Evolutionary conservation across 1,284 basidiomycete genomes (phyloP), one percentile per base, ranked within the genome.

Genomic region (Ustilago bromivora): DNA sequence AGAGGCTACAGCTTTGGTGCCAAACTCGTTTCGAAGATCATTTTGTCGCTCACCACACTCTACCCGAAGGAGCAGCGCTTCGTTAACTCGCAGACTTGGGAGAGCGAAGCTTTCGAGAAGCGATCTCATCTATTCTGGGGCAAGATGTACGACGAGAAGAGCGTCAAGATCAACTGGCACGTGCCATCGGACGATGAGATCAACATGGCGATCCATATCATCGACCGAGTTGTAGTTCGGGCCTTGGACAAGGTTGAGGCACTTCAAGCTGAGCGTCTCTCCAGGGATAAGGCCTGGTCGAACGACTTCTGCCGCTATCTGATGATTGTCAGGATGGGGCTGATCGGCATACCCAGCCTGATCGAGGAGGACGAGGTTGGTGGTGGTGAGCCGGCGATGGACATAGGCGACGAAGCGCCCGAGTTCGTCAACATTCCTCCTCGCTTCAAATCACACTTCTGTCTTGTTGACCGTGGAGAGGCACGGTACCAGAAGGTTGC

Each of bases 251-350:
- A 89, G 61, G 88, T 98, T 1, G 92, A 95, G 57, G 78, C 79
- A 6, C 88, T 96, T 15, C 68, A 68, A 38, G 55, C 54, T 12
- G 78, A 78, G 2, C 61, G 62, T 10, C 65, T 64, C 5, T 28
- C 66, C 4, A 54, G 66, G 15, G 67, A 67, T 52, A 81, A 78
- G 59, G 88, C 91, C 19, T 91, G 92, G 88, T 91, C 93, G 36
- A 98, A 97, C 85, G 95, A 98, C 86, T 97, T 98, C 85, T 98
- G 96, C 87, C 91, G 96, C 89, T 92, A 88, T 70, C 89, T 88
- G 28, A 88, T 84, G 69, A 82, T 82, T 64, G 86, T 90, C 31
- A 89, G 91, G 69, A 90, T 92, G 17, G 88, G 91, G 4, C 93
- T 93, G 90, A 89, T 88, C 36, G 93, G 93, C 3, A 88, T 95